These are phyloP conservation scores for Aechmea fasciata DNA, from an alignment of 176 grass and related monocot species.

Conservation along the genomic window DNA sequence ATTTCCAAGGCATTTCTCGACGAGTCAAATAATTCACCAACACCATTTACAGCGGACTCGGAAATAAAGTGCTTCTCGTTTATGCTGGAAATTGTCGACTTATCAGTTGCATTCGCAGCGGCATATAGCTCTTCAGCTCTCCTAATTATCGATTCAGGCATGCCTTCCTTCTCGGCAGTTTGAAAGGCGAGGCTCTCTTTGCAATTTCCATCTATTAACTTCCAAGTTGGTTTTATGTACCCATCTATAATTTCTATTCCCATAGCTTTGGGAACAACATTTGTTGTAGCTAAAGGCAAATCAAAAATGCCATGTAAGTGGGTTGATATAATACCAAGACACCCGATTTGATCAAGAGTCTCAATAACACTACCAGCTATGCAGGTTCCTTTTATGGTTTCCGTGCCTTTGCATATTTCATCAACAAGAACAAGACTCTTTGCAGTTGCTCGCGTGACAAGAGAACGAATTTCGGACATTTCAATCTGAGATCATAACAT, in stretches of 20 bases:
- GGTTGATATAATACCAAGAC: conserved; percentile 76
- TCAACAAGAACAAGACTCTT: conserved; percentile 81
- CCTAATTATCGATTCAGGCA: conserved; percentile 60
- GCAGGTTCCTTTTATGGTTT: conserved; percentile 90
- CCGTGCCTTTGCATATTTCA: conserved; percentile 93
- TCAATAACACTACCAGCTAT: conserved; percentile 95
- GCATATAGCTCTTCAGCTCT: conserved; percentile 75
- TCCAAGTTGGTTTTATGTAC: conserved; percentile 63
- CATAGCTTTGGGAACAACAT: conserved; percentile 78
- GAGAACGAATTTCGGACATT: conserved; percentile 90
- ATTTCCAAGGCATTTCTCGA: conserved; percentile 21
- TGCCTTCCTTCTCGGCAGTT: conserved; percentile 78
- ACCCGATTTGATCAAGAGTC: conserved; percentile 64
- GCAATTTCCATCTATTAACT: conserved; percentile 70
- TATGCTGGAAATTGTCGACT: conserved; percentile 1
- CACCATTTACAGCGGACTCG: conserved; percentile 11
- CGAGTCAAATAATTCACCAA: conserved; percentile 19
- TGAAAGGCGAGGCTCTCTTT: conserved; percentile 90
- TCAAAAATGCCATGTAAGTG: conserved; percentile 89
- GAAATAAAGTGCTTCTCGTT: conserved; percentile 10
- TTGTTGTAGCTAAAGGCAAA: conserved; percentile 52
- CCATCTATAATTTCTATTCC: conserved; percentile 54
- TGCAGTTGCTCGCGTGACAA: conserved; percentile 51
- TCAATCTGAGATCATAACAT: conserved; percentile 52
- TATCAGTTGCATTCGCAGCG: conserved; percentile 27